A percentile compares a stretch with the other conserved stretches of the same genome.
Conservation (phyloP, 2,329 filamentous ascomycete genomes). For the Phoma sp. region DNA sequence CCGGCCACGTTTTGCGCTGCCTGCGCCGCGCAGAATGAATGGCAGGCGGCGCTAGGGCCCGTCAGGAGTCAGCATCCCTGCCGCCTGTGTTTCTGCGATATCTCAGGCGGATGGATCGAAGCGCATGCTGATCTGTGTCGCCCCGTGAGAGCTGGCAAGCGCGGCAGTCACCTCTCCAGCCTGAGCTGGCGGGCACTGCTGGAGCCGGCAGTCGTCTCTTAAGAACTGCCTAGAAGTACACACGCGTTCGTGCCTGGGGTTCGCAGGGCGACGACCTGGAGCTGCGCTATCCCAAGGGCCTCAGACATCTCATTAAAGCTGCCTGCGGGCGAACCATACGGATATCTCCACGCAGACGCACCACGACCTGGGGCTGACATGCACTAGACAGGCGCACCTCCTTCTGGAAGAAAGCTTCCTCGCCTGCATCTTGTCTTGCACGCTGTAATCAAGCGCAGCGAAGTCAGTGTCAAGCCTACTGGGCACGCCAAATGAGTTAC, state of each 20-base stretch:
- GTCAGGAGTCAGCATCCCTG: conserved; percentile 19
- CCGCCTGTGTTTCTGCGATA: conserved; percentile 12
- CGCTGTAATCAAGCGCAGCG: conserved; percentile 1
- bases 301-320: conserved; percentile 18
- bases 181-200: not conserved
- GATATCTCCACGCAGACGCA: conserved; percentile 13
- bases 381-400: conserved; percentile 5
- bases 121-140: conserved; percentile 13
- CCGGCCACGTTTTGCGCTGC: conserved; percentile 17
- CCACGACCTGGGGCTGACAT: conserved; percentile 13
- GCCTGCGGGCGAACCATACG: conserved; percentile 11
- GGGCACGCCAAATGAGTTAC: not conserved
- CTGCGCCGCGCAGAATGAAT: conserved; percentile 6
- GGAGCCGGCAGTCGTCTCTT: not conserved
- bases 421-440: conserved; percentile 2
- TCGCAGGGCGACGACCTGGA: conserved; percentile 15
- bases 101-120: conserved; percentile 3
- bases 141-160: conserved; percentile 12
- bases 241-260: not conserved
- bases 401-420: conserved; percentile 10
- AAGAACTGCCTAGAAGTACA: not conserved
- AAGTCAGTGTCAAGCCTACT: not conserved
- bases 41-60: conserved; percentile 10
- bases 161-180: conserved; percentile 2
- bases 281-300: conserved; percentile 5